Conservation (phyloP, 2,329 filamentous ascomycete genomes). For the Nemania sp. region DNA sequence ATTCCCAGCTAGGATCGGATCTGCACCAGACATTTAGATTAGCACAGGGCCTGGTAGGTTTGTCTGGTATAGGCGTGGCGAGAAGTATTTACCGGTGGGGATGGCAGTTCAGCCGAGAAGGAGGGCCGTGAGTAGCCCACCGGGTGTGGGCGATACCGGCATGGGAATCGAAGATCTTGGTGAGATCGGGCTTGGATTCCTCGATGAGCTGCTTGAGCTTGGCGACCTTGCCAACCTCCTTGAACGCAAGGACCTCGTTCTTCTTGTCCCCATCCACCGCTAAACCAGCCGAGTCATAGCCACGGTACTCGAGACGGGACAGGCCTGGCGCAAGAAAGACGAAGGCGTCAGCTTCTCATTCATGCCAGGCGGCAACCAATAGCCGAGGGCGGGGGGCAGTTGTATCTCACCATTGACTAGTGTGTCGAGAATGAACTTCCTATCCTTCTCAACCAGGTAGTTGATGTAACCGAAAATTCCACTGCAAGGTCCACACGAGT, state of each 20-base stretch:
- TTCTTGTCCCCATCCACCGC: slow-evolving; percentile 98
- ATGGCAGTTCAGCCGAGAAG: slow-evolving; percentile 95
- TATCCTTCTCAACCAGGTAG: slow-evolving; percentile 98
- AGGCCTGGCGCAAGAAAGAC: slow-evolving; percentile 64
- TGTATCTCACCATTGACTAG: slow-evolving; percentile 82
- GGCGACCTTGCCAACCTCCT: slow-evolving; percentile 98
- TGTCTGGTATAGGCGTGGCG: slow-evolving; percentile 39
- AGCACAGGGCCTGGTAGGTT: slow-evolving; percentile 34
- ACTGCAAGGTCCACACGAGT: slow-evolving; percentile 52
- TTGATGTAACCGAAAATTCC: slow-evolving; percentile 99
- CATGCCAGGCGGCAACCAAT: slow-evolving; percentile 10
- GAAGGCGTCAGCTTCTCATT: slow-evolving; percentile 35
- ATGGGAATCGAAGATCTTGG: slow-evolving; percentile 96
- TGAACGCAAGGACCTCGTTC: slow-evolving; percentile 95
- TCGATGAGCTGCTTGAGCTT: slow-evolving; percentile 94
- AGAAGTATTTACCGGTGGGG: slow-evolving; percentile 78
- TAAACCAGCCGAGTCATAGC: slow-evolving; percentile 96
- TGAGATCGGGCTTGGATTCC: slow-evolving; percentile 78
- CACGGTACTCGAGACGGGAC: slow-evolving; percentile 94
- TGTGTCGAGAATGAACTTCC: slow-evolving; percentile 93
- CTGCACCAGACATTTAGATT: slow-evolving; percentile 50
- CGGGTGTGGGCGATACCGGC: slow-evolving; percentile 98
- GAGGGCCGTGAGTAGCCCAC: slow-evolving; percentile 97
- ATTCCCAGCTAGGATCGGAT: slow-evolving; percentile 94
- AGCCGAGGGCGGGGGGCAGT: slow-evolving; percentile 7